A percentile compares a stretch with the other conserved stretches of the same genome.
phyloP scores from a whole-genome alignment of 2,329 filamentous ascomycete genomes.

The Hansfordia pulvinata region DNA sequence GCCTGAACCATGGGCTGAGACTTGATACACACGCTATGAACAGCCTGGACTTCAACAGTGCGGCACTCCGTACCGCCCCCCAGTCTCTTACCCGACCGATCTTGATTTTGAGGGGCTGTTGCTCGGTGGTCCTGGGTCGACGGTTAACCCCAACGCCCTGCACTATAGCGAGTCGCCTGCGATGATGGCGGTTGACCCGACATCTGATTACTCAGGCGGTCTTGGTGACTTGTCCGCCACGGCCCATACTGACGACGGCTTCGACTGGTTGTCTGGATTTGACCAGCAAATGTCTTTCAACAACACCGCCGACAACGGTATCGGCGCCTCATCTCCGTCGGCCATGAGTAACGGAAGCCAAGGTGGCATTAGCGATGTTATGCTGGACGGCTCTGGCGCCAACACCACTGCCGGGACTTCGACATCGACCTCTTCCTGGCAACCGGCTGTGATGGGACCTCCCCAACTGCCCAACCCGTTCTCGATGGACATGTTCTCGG shows the following conservation, averaged over 20 bases:
- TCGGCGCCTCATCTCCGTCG: conserved; percentile 90
- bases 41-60: conserved; percentile 46
- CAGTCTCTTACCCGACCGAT: conserved; percentile 44
- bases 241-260: conserved; percentile 58
- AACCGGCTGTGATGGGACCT: conserved; percentile 54
- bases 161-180: conserved; percentile 75
- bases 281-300: conserved; percentile 63
- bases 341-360: conserved; percentile 92
- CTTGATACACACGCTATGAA: conserved; percentile 66
- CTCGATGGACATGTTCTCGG: conserved; percentile 68
- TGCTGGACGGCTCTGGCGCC: conserved; percentile 58
- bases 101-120: conserved; percentile 59
- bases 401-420: conserved; percentile 44
- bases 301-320: conserved; percentile 60
- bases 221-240: conserved; percentile 44
- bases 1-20: conserved; percentile 57
- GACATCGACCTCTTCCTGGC: conserved; percentile 51
- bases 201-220: conserved; percentile 45
- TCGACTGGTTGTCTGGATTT: conserved; percentile 73
- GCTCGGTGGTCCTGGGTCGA: conserved; percentile 51
- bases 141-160: conserved; percentile 59
- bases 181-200: conserved; percentile 46
- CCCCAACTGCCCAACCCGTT: conserved; percentile 57
- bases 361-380: conserved; percentile 79
- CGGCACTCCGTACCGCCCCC: conserved; percentile 65